Percentiles rank a stretch among this genome's conserved stretches.
These are phyloP conservation scores for Laetiporus sulphureus DNA, from an alignment of 1,284 basidiomycete genomes.

Conservation along the genomic window DNA sequence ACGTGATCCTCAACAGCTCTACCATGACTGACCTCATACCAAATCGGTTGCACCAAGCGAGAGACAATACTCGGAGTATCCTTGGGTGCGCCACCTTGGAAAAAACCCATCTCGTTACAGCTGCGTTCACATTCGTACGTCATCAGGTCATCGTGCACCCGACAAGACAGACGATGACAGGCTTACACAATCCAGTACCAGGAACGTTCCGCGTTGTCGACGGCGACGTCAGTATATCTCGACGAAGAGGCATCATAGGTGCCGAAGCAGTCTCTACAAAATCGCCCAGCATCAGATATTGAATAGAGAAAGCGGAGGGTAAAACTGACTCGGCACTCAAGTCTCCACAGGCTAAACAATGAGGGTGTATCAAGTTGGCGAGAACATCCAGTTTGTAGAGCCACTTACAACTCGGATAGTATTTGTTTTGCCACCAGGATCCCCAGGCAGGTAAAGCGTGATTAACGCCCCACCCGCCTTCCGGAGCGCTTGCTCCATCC, in stretches of 20 bases:
- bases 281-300: not conserved
- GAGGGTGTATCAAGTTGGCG: not conserved
- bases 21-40: constrained; percentile 16
- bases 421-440: constrained; percentile 41
- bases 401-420: constrained; percentile 32
- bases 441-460: constrained; percentile 54
- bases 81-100: constrained; percentile 51
- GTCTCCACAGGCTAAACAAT: constrained; percentile 34
- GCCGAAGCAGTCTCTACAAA: constrained; percentile 46
- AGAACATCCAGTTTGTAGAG: no score
- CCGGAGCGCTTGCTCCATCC: constrained; percentile 45
- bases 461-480: constrained; percentile 54
- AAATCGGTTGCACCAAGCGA: constrained; percentile 48
- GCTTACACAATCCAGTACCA: constrained; percentile 57
- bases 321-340: constrained; percentile 32
- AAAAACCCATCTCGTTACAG: constrained; percentile 63
- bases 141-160: not conserved
- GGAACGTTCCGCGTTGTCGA: constrained; percentile 47
- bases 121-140: constrained; percentile 29
- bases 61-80: constrained; percentile 47
- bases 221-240: constrained; percentile 43
- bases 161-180: not conserved
- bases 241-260: constrained; percentile 42
- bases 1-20: not conserved
- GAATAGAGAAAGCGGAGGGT: not conserved